These are phyloP conservation scores for Talaromyces stipitatus DNA, from an alignment of 495 filamentous ascomycete genomes.

Conservation along the genomic window DNA sequence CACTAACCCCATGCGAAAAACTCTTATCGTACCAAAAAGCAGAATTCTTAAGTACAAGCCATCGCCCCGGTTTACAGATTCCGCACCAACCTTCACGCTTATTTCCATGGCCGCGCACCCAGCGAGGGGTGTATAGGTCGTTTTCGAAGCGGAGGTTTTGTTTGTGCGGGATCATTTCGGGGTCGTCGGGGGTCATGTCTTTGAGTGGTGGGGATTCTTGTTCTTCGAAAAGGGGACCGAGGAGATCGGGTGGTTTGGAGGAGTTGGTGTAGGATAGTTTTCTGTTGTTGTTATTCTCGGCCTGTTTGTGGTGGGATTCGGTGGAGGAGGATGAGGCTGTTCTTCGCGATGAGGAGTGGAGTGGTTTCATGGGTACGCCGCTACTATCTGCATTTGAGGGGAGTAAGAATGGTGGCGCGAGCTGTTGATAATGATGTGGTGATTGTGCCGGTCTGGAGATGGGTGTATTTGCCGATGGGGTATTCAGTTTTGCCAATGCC, in stretches of 20 bases:
- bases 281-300: neutral
- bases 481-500: neutral
- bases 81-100: conserved; percentile 82
- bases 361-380: neutral
- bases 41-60: conserved; percentile 76
- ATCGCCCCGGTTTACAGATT: conserved; percentile 73
- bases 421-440: neutral
- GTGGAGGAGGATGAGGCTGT: neutral
- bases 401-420: neutral
- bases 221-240: conserved; percentile 59
- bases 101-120: conserved; percentile 73
- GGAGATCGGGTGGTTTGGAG: conserved; percentile 64
- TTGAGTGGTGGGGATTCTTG: conserved; percentile 61
- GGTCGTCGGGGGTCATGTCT: conserved; percentile 68
- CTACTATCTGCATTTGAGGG: neutral
- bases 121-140: conserved; percentile 69
- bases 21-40: conserved; percentile 85
- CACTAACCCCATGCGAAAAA: conserved; percentile 75
- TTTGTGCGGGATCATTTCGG: conserved; percentile 60
- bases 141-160: conserved; percentile 72
- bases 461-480: neutral
- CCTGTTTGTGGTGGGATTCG: neutral
- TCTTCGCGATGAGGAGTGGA: neutral
- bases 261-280: neutral
- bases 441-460: neutral